A percentile compares a stretch with the other conserved stretches of the same genome.
Conservation (phyloP, 140 eudicot genomes). For the Anethum foeniculum region DNA sequence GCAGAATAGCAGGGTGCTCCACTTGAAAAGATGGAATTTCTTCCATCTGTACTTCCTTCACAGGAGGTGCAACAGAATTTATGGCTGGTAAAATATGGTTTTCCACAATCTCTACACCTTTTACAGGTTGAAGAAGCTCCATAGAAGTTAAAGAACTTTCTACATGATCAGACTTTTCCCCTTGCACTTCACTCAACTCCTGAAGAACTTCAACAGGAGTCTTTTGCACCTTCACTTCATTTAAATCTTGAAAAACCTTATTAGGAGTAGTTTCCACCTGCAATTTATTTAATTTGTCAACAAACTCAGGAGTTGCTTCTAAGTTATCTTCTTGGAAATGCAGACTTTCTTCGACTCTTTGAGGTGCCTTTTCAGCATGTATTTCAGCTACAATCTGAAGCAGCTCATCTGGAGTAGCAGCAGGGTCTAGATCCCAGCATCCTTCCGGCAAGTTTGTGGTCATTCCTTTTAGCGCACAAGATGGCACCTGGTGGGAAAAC, state of each 20-base stretch:
- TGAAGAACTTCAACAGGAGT: slow-evolving; percentile 10
- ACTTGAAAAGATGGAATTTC: not conserved
- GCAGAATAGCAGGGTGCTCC: slow-evolving; percentile 4
- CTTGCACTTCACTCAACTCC: slow-evolving; percentile 9
- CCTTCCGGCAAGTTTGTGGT: slow-evolving; percentile 55
- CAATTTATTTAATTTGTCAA: not conserved
- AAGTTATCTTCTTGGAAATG: not conserved
- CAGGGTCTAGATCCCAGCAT: slow-evolving; percentile 96
- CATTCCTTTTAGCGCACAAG: slow-evolving; percentile 45
- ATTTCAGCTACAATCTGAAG: slow-evolving; percentile 28
- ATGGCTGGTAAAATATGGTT: not conserved
- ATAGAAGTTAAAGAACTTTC: not conserved
- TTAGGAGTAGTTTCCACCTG: slow-evolving; percentile 13
- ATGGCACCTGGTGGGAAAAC: slow-evolving; percentile 87
- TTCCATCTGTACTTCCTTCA: not conserved
- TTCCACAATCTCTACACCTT: not conserved
- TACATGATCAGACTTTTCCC: not conserved
- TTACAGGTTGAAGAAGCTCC: slow-evolving; percentile 2
- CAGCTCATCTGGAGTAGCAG: slow-evolving; percentile 75
- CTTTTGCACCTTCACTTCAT: slow-evolving; percentile 7
- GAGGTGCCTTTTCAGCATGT: not conserved
- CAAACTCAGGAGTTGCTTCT: not conserved
- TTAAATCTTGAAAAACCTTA: slow-evolving; percentile 1
- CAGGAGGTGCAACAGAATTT: slow-evolving; percentile 1
- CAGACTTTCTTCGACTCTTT: not conserved